Percentiles rank a stretch among this genome's conserved stretches.
These are phyloP conservation scores for Passalora sequoiae DNA, from an alignment of 2,329 filamentous ascomycete species.

Conservation along the genomic window DNA sequence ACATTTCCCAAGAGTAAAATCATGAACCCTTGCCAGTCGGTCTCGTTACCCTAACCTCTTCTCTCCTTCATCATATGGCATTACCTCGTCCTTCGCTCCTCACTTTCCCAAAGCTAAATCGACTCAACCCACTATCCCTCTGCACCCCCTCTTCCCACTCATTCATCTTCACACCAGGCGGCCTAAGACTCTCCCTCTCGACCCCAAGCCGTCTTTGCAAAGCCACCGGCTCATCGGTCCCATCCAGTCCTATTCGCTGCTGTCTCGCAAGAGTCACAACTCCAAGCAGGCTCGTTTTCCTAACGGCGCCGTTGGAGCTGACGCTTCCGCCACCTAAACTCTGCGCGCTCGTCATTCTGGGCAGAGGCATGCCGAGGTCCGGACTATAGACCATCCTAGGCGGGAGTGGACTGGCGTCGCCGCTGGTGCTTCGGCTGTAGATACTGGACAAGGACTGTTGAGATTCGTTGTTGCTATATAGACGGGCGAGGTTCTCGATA, in stretches of 20 bases:
- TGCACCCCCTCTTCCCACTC: slow-evolving; percentile 10
- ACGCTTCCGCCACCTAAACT: background rate
- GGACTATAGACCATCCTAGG: slow-evolving; percentile 1
- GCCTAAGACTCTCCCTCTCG: background rate
- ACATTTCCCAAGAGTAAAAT: too few relatives aligned
- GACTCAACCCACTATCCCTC: slow-evolving; percentile 10
- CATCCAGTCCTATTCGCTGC: slow-evolving; percentile 6
- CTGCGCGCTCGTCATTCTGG: too few relatives aligned
- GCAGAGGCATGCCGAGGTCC: background rate
- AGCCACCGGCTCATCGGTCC: slow-evolving; percentile 16
- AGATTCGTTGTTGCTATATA: slow-evolving; percentile 19
- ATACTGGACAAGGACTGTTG: slow-evolving; percentile 26
- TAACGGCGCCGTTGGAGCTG: slow-evolving; percentile 7
- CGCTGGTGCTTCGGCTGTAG: slow-evolving; percentile 29
- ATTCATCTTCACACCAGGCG: slow-evolving; percentile 1
- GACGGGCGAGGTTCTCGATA: slow-evolving; percentile 6
- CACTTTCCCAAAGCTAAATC: background rate
- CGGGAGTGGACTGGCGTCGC: slow-evolving; percentile 11
- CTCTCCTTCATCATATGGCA: too few relatives aligned
- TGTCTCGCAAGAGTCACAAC: slow-evolving; percentile 13
- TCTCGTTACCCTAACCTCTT: too few relatives aligned
- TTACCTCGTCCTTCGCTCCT: too few relatives aligned
- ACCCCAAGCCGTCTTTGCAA: slow-evolving; percentile 10
- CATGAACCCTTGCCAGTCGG: too few relatives aligned
- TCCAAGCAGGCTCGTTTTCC: slow-evolving; percentile 17